Evolutionary conservation across 768 basidiomycete genomes (phyloP), one percentile per base, ranked within the genome.

Genomic region (Lactarius hengduanensis): DNA sequence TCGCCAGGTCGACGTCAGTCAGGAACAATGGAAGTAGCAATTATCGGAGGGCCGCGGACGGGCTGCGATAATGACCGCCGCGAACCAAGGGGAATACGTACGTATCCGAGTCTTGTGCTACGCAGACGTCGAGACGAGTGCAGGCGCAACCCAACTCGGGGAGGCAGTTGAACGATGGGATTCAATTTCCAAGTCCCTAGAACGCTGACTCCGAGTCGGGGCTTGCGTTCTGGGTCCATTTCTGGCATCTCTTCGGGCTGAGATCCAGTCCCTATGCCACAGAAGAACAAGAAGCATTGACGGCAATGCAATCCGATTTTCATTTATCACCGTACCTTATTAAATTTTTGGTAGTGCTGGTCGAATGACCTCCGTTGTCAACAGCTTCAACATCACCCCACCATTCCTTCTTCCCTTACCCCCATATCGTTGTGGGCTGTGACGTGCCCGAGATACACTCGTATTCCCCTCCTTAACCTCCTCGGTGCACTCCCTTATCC

Each of bases 351-450:
- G 30, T 34, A 5, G 30, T 56, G 55, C 18, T 9, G 54, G 16
- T 18, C 18, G 16, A 32, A 10, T 13, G 55, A n/a, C 32, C 4
- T 53, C 28, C 34, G 13, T 34, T 10, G 53, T 18, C 32, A 56
- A 56, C 55, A 56, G 32, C 18, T 4, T 18, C 3, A 20, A 56
- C 30, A 34, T 6, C 55, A 30, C 36, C 32, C 57, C 57, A 58
- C 57, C 38, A 38, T 20, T 6, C 38, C 18, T 20, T 32, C 22
- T 7, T 18, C 28, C 47, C 30, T 43, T 57, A 30, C 34, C 32
- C 56, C n/a, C 32, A 30, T 30, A 41, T 15, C 53, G 1, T 63
- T 18, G 57, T 56, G 45, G 61, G 61, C 18, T 36, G 64, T 36
- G 32, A 28, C 32, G 28, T 38, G 15, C 53, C 50, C 13, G 38